Base-by-base conservation (phyloP, 1,139 yeast genomes). In the Yamadazyma triangularis region DNA sequence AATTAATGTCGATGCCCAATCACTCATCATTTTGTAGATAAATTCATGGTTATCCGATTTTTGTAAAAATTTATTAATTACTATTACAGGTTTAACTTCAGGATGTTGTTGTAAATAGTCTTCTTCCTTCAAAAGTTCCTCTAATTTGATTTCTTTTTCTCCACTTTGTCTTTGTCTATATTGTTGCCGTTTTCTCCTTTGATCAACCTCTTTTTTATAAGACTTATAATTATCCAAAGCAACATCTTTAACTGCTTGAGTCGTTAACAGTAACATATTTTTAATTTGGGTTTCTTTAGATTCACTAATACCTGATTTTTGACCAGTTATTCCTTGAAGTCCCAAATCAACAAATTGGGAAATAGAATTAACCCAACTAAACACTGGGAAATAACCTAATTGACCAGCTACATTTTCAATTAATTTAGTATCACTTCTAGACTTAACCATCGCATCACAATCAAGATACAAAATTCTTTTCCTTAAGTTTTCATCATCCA, bases 291-390 rank as follows among this genome's bases (percentile, higher is more conserved):
- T 65, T 42, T 91, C 97, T 37, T 79, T 79, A 1, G 87, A 67
- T 52, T 91, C 97, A 19, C 94, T 77, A 33, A 91, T 66, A 0
- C 97, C 97, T 1, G 96, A 82, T 49, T 87, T 87, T 53, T 88
- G 96, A 0, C 98, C 98, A 1, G 96, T 88, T 27, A 91, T 53
- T 33, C 96, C 91, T 52, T 87, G 95, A 11, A 85, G 84, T 33
- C 80, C 88, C 45, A 93, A 70, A 56, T 91, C 98, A 32, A 87
- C 62, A 39, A 88, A 81, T 39, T 78, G 77, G 0, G 95, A 77
- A 15, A 89, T 62, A 4, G 85, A 75, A 51, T 86, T 87, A 40
- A 89, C 64, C 96, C 97, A 91, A 8, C 96, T 85, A 54, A 91
- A 91, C 3, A 87, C 81, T 0, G 98, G 98, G 63, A 76, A 86